These are phyloP conservation scores for Capronia coronata DNA, from an alignment of 2,329 filamentous ascomycete species.

Conservation along the genomic window DNA sequence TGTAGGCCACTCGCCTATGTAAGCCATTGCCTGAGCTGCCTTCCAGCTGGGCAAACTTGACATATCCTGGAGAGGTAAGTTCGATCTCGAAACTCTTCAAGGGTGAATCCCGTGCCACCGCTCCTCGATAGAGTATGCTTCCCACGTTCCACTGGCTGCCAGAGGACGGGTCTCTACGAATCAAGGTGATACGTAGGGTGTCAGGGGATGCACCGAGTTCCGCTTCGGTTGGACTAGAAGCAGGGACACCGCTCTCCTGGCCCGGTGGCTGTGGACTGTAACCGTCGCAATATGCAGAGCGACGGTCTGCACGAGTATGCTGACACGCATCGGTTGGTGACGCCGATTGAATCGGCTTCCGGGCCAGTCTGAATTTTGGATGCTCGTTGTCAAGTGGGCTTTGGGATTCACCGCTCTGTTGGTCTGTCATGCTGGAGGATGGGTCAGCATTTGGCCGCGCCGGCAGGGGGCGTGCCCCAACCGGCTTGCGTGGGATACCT, in stretches of 20 bases:
- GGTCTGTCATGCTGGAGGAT: background rate
- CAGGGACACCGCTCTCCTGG: background rate
- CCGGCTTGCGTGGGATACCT: constrained; percentile 15
- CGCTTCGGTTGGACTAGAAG: background rate
- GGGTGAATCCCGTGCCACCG: constrained; percentile 9
- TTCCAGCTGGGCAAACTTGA: constrained; percentile 44
- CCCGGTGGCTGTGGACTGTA: background rate
- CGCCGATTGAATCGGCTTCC: constrained; percentile 15
- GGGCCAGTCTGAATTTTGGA: constrained; percentile 8
- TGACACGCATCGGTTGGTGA: background rate
- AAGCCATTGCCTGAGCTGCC: constrained; percentile 18
- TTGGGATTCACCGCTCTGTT: background rate
- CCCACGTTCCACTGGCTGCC: constrained; percentile 71
- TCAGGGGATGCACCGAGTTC: background rate
- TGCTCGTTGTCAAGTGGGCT: constrained; percentile 6
- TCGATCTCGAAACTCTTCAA: constrained; percentile 44
- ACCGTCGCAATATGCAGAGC: background rate
- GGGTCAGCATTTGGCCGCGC: background rate
- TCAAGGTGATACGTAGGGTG: constrained; percentile 47
- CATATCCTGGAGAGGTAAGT: constrained; percentile 55
- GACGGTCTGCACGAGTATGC: background rate
- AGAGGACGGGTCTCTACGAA: constrained; percentile 65
- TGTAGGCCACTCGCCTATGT: constrained; percentile 15
- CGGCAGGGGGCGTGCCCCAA: constrained; percentile 21
- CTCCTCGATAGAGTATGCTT: constrained; percentile 45